A percentile compares a stretch with the other conserved stretches of the same genome.
These are phyloP conservation scores for Fragosphaeria purpurea DNA, from an alignment of 2,329 filamentous ascomycete species.

Conservation along the genomic window DNA sequence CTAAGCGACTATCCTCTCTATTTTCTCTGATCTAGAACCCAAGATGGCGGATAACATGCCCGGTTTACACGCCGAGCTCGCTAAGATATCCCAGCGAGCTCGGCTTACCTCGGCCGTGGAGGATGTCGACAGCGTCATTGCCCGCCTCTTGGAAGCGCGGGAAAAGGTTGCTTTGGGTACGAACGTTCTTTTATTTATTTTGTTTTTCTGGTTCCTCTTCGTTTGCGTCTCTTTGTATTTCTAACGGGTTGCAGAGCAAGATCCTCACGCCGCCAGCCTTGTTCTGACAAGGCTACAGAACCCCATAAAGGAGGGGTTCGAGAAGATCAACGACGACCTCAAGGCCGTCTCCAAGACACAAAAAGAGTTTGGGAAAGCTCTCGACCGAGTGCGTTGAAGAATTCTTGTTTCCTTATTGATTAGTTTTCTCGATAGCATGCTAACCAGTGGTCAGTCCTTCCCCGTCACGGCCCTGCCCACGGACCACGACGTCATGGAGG, in stretches of 20 bases:
- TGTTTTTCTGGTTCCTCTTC: constrained; percentile 1
- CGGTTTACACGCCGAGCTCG: constrained; percentile 61
- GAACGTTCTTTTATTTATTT: constrained; percentile 4
- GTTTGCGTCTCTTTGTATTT: too few relatives aligned
- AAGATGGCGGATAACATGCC: constrained; percentile 26
- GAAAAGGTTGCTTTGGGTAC: constrained; percentile 62
- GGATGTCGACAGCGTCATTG: constrained; percentile 76
- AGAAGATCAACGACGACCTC: constrained; percentile 68
- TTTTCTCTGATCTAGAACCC: too few relatives aligned
- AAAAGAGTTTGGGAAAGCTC: constrained; percentile 71
- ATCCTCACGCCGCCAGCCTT: constrained; percentile 60
- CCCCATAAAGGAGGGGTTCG: constrained; percentile 71
- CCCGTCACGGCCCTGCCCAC: constrained; percentile 56
- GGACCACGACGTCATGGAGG: constrained; percentile 70
- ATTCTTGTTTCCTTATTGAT: neutral
- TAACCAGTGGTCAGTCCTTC: constrained; percentile 21
- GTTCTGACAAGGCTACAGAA: constrained; percentile 78
- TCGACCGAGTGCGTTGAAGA: constrained; percentile 57
- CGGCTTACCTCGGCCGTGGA: constrained; percentile 61
- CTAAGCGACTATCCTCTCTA: too few relatives aligned
- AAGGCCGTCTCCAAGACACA: constrained; percentile 76
- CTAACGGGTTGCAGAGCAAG: constrained; percentile 29
- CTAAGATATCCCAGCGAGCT: constrained; percentile 58
- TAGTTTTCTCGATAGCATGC: neutral
- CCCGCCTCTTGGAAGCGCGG: constrained; percentile 62